Evolutionary conservation across 2,329 filamentous ascomycete species (phyloP).

Genomic region (Atkinsonella hypoxylon): DNA sequence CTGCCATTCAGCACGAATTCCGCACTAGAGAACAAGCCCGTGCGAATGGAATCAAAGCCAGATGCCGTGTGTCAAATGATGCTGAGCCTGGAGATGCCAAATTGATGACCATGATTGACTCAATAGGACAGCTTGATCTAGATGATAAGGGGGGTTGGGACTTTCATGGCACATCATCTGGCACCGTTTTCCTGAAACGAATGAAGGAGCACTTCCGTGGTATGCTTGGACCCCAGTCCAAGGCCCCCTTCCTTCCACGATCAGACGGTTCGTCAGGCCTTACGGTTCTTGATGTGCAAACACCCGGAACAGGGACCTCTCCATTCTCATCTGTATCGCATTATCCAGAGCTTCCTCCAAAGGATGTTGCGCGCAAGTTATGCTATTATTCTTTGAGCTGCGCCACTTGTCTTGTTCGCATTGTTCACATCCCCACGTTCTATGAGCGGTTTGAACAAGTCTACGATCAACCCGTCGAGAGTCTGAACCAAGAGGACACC

Average conservation of each 20-base stretch:
- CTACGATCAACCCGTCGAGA: constrained; percentile 56
- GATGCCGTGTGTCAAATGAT: constrained; percentile 19
- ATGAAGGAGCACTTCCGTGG: constrained; percentile 82
- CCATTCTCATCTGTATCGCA: constrained; percentile 42
- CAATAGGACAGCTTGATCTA: constrained; percentile 79
- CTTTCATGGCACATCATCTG: constrained; percentile 88
- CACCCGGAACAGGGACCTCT: constrained; percentile 46
- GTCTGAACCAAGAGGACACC: constrained; percentile 51
- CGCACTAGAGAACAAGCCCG: constrained; percentile 42
- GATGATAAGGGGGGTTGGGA: constrained; percentile 90
- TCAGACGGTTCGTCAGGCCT: constrained; percentile 36
- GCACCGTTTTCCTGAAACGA: constrained; percentile 73
- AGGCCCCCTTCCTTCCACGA: constrained; percentile 45
- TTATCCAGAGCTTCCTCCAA: constrained; percentile 57
- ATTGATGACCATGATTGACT: constrained; percentile 89
- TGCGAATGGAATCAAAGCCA: constrained; percentile 30
- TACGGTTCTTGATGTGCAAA: constrained; percentile 57
- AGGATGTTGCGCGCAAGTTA: constrained; percentile 39
- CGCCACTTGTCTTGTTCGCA: constrained; percentile 48
- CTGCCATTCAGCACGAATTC: constrained; percentile 59
- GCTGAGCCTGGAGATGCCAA: constrained; percentile 52
- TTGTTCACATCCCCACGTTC: constrained; percentile 74
- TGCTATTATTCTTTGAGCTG: constrained; percentile 45
- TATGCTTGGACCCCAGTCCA: constrained; percentile 53
- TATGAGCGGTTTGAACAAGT: constrained; percentile 65